A percentile compares a stretch with the other conserved stretches of the same genome.
Evolutionary conservation across 2,329 filamentous ascomycete genomes (phyloP).

Genomic region (Coniochaeta sp.): DNA sequence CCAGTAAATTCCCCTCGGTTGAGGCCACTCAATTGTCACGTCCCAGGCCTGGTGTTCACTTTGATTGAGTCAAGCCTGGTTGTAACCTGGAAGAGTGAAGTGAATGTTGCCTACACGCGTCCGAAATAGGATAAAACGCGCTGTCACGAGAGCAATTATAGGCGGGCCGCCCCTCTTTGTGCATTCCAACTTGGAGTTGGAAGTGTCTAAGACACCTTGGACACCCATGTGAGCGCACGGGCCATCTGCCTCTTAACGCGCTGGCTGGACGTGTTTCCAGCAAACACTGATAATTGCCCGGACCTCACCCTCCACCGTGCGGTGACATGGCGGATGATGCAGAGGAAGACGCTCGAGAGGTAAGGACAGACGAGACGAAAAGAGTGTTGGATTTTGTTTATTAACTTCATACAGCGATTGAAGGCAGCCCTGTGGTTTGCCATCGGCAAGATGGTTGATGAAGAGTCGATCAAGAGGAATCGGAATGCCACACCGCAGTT

Average conservation of each 20-base stretch:
- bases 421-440: conserved; percentile 82
- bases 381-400: not conserved
- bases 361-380: not conserved
- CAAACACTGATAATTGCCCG: not conserved
- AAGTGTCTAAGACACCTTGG: too few species aligned
- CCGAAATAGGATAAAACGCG: not conserved
- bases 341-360: conserved; percentile 12
- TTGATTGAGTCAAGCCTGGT: not conserved
- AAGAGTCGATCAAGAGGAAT: conserved; percentile 64
- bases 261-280: not conserved
- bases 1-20: not conserved
- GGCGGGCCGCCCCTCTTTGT: not conserved
- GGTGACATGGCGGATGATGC: conserved; percentile 8
- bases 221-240: not conserved
- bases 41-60: not conserved
- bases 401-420: conserved; percentile 49
- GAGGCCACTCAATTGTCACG: not conserved
- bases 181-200: not conserved
- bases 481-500: conserved; percentile 89
- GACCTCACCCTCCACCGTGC: not conserved
- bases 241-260: conserved; percentile 1
- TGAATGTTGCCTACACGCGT: not conserved
- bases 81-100: not conserved
- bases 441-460: conserved; percentile 82
- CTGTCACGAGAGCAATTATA: not conserved